These are phyloP conservation scores for Candida loeiensis DNA, from an alignment of 805 yeast genomes.

Conservation along the genomic window DNA sequence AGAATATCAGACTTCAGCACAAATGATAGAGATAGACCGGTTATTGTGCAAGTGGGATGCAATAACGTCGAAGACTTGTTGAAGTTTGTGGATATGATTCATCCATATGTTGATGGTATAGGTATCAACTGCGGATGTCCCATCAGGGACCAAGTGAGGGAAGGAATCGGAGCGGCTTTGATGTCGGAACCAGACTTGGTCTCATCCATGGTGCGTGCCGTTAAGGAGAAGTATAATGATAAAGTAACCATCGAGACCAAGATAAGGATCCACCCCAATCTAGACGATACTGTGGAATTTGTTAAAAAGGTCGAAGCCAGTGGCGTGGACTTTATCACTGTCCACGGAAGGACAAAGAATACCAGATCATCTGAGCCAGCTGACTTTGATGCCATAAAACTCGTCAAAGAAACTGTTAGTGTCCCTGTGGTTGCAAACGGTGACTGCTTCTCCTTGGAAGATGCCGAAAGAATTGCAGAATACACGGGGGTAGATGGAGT, in stretches of 20 bases:
- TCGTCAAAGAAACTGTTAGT: constrained; percentile 49
- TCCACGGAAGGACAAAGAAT: constrained; percentile 85
- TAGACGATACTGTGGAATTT: constrained; percentile 66
- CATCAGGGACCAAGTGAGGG: constrained; percentile 87
- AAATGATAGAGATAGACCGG: constrained; percentile 61
- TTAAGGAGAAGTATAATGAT: constrained; percentile 70
- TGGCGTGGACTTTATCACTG: constrained; percentile 91
- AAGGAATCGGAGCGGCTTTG: constrained; percentile 95
- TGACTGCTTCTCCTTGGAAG: constrained; percentile 73
- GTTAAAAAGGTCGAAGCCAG: constrained; percentile 74
- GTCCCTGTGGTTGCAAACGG: constrained; percentile 97
- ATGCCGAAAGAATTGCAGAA: constrained; percentile 58
- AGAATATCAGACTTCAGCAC: constrained; percentile 83
- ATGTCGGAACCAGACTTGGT: constrained; percentile 82
- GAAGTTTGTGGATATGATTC: constrained; percentile 83
- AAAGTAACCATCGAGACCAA: constrained; percentile 82
- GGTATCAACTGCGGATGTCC: constrained; percentile 98
- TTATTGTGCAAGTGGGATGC: constrained; percentile 88
- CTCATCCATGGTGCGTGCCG: constrained; percentile 78
- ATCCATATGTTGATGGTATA: constrained; percentile 87
- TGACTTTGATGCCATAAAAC: constrained; percentile 74
- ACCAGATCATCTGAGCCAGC: constrained; percentile 86
- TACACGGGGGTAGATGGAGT: constrained; percentile 84
- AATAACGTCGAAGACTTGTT: constrained; percentile 78
- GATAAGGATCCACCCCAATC: constrained; percentile 79